A percentile compares a stretch with the other conserved stretches of the same genome.
These are phyloP conservation scores for Samsoniella hepiali DNA, from an alignment of 2,329 filamentous ascomycete species.

Conservation along the genomic window DNA sequence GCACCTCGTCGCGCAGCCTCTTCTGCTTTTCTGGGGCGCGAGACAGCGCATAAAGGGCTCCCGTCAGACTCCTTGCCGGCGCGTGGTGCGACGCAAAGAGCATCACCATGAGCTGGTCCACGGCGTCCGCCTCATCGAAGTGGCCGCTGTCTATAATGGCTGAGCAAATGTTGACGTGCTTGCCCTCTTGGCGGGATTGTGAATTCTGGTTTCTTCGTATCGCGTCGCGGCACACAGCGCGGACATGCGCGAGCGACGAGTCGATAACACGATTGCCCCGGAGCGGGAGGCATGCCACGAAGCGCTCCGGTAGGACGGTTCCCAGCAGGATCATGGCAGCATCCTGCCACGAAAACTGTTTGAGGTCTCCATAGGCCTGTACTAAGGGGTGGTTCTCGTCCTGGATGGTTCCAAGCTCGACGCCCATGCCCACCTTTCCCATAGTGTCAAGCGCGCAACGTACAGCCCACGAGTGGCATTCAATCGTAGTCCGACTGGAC, in stretches of 20 bases:
- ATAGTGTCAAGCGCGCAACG: no score
- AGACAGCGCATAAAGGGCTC: constrained; percentile 14
- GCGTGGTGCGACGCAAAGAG: not conserved
- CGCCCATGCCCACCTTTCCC: constrained; percentile 19
- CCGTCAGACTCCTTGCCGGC: not conserved
- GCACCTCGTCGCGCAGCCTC: not conserved
- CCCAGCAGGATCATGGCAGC: no score
- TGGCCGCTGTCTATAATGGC: not conserved
- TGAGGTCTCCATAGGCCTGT: no score
- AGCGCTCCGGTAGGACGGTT: constrained; percentile 8
- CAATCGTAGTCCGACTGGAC: no score
- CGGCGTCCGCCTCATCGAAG: not conserved
- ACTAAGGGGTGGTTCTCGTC: no score
- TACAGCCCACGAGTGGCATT: no score
- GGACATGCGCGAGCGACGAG: constrained; percentile 28
- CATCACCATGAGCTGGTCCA: not conserved
- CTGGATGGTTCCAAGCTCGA: constrained; percentile 32
- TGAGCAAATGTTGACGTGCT: not conserved
- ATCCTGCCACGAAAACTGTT: no score
- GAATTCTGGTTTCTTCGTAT: not conserved
- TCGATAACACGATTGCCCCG: no score
- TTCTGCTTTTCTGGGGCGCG: not conserved
- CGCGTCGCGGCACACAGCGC: not conserved
- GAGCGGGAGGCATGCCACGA: constrained; percentile 10
- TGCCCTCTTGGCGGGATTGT: not conserved